These are phyloP conservation scores for Eimeria praecox DNA, from an alignment of 169 alveolate genomes.

Conservation along the genomic window DNA sequence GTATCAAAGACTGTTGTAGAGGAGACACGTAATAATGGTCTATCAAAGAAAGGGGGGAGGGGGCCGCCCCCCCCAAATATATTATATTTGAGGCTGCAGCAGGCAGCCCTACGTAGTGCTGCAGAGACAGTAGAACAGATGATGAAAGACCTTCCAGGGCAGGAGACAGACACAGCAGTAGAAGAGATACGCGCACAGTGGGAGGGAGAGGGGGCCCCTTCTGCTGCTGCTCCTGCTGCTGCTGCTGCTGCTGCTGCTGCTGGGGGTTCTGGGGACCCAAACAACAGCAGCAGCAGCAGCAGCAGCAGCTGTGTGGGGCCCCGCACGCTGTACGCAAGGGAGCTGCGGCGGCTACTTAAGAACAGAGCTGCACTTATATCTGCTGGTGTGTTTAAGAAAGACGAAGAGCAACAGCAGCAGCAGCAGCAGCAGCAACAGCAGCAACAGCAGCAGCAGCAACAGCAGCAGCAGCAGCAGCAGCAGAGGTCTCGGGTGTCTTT, in stretches of 20 bases:
- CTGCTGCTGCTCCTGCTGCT: background rate
- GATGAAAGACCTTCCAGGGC: background rate
- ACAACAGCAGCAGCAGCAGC: too few relatives aligned
- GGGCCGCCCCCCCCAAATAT: background rate
- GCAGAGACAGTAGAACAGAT: background rate
- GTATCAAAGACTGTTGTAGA: background rate
- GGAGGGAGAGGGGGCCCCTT: background rate
- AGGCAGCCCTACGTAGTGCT: background rate
- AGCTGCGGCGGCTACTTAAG: background rate
- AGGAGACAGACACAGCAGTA: background rate
- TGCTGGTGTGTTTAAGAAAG: background rate
- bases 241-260: background rate
- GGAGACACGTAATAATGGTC: background rate
- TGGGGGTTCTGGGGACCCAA: too few relatives aligned
- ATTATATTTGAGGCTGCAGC: background rate
- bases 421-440: background rate
- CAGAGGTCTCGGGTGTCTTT: slow-evolving; percentile 5
- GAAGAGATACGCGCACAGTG: background rate
- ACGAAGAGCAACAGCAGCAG: background rate
- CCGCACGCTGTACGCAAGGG: slow-evolving; percentile 20
- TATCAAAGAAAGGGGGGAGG: background rate
- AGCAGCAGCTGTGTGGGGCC: background rate
- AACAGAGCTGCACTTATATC: background rate
- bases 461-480: background rate
- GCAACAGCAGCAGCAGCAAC: background rate